phyloP scores from a whole-genome alignment of 2,329 filamentous ascomycete genomes.

The Pestalotiopsis sp. region DNA sequence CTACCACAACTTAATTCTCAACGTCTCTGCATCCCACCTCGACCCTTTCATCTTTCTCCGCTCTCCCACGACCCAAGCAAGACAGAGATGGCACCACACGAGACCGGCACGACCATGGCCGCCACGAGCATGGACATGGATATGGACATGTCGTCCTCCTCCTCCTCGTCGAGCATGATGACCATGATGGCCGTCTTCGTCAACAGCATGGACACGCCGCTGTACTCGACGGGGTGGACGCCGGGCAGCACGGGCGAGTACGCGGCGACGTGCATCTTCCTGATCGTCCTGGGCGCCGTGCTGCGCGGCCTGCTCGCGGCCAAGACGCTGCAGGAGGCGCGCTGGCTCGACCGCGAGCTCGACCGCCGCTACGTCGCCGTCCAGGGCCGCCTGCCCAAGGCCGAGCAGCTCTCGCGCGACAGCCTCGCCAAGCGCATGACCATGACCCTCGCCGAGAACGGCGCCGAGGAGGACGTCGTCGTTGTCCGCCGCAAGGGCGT shows the following conservation, averaged over 20 bases:
- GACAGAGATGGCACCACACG: not conserved
- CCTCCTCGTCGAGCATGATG: constrained; percentile 21
- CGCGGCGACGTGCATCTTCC: constrained; percentile 89
- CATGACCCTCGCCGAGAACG: constrained; percentile 66
- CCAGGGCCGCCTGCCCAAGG: constrained; percentile 61
- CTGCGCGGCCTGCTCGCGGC: constrained; percentile 72
- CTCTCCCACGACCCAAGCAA: not conserved
- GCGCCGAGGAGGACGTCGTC: constrained; percentile 78
- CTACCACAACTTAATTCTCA: not conserved
- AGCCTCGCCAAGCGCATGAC: constrained; percentile 66
- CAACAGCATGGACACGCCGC: constrained; percentile 48
- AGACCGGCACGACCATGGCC: not conserved
- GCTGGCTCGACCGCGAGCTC: constrained; percentile 73
- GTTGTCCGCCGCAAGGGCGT: constrained; percentile 64
- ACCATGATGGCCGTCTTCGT: constrained; percentile 62
- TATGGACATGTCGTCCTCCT: constrained; percentile 24
- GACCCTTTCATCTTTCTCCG: not conserved
- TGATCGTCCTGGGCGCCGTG: constrained; percentile 73
- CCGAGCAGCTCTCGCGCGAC: constrained; percentile 61
- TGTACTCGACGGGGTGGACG: constrained; percentile 71
- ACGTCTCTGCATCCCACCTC: not conserved
- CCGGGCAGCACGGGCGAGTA: constrained; percentile 72
- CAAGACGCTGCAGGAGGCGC: constrained; percentile 63
- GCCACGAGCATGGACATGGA: constrained; percentile 21
- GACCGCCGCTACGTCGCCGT: constrained; percentile 78